Conservation (phyloP, 495 filamentous ascomycete genomes). For the Penicillium silybi region DNA sequence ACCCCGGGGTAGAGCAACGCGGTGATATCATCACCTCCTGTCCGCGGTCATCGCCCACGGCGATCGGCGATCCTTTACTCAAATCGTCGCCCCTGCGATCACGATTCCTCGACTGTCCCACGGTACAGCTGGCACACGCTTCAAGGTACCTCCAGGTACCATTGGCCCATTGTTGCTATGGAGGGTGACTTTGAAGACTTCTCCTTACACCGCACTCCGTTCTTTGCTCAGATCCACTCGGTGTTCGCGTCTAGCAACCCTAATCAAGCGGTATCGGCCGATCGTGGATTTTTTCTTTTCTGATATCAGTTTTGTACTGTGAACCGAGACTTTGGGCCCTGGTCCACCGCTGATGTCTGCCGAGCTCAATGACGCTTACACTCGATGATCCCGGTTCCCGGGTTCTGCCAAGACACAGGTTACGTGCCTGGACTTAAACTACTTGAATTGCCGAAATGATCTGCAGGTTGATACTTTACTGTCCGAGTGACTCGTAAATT, state of each 20-base stretch:
- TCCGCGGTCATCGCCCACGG: not conserved
- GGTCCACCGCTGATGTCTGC: not conserved
- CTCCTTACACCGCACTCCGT: not conserved
- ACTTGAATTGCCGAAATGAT: not conserved
- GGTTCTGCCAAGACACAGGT: slow-evolving; percentile 8
- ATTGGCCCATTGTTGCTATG: not conserved
- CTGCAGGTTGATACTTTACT: not conserved
- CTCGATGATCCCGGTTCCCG: slow-evolving; percentile 12
- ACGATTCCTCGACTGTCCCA: not conserved
- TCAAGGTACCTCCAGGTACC: slow-evolving; percentile 8
- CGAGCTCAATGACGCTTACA: slow-evolving; percentile 19
- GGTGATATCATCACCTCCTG: not conserved
- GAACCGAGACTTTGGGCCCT: not conserved
- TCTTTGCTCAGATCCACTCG: not conserved
- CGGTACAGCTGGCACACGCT: not conserved
- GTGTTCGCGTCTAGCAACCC: not conserved
- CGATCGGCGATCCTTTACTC: not conserved
- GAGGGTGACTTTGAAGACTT: slow-evolving; percentile 10
- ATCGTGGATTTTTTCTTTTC: not conserved
- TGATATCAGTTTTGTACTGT: slow-evolving; percentile 11
- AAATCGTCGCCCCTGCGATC: not conserved
- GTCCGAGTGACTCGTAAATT: not conserved
- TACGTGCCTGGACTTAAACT: not conserved
- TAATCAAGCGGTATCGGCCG: not conserved
- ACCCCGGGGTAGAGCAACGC: not conserved